Conservation (phyloP, 2,329 filamentous ascomycete genomes). For the Mollisia scopiformis region DNA sequence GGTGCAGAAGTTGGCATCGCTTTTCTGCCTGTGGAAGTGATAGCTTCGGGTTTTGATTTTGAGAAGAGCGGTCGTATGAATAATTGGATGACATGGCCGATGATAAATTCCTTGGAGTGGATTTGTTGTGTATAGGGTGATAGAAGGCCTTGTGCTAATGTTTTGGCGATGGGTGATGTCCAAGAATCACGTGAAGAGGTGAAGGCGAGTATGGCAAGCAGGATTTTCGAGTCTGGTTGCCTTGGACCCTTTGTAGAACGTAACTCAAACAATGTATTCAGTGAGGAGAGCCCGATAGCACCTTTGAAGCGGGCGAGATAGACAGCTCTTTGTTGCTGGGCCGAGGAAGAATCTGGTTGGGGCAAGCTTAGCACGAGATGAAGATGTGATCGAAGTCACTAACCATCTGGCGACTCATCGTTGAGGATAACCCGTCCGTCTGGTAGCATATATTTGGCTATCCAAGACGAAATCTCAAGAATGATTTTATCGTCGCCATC, state of each 20-base stretch:
- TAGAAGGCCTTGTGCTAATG: conserved; percentile 39
- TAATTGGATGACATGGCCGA: conserved; percentile 59
- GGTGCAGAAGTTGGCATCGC: conserved; percentile 47
- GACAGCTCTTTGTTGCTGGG: conserved; percentile 8
- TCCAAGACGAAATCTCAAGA: conserved; percentile 24
- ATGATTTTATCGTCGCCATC: conserved; percentile 17
- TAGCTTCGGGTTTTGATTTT: conserved; percentile 51
- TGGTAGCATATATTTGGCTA: conserved; percentile 30
- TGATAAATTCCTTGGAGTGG: conserved; percentile 44
- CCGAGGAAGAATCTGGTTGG: conserved; percentile 11
- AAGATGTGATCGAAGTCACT: not conserved
- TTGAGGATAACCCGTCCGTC: conserved; percentile 22
- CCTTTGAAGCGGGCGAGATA: conserved; percentile 20
- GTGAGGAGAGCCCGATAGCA: conserved; percentile 19
- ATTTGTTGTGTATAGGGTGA: conserved; percentile 22
- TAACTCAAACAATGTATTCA: conserved; percentile 11
- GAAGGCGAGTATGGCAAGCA: conserved; percentile 41
- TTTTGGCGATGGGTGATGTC: conserved; percentile 40
- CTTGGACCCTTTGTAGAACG: not conserved
- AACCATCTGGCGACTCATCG: conserved; percentile 30
- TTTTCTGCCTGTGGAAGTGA: conserved; percentile 62
- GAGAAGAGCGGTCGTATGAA: conserved; percentile 72
- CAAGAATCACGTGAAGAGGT: conserved; percentile 40
- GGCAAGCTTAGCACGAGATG: not conserved
- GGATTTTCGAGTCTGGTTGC: not conserved